Base-by-base conservation (phyloP, 495 filamentous ascomycete species). In the Trichoderma asperelloides region DNA sequence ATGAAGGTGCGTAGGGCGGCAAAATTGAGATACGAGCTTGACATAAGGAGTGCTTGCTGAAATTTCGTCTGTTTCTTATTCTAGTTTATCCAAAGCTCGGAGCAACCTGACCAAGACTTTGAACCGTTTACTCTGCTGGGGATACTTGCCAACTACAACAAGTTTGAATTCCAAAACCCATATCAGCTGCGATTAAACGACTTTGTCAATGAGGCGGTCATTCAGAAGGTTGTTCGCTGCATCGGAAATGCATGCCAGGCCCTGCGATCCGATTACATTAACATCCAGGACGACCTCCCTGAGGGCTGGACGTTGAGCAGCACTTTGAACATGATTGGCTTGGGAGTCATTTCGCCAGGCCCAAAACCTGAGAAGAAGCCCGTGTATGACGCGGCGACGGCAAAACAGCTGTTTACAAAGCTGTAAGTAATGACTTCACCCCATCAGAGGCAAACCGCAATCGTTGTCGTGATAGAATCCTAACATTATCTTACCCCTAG, bases 141-240 rank as follows among this genome's bases (percentile, higher is more conserved):
- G 9, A 79, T 97, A n/a, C 79, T 98, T 66, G 92, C 90, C 70
- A 98, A 98, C 77, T 98, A 97, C 84, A 97, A 97, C 84, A 98
- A 97, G 77, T 98, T 98, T 71, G 95, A 98, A 78, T 92, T 96
- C 67, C 95, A 96, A 77, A 98, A 98, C 70, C 95, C 95, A 8
- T 98, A 98, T 72, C 90, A 94, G 72, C 79, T 96, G 68, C 89
- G 94, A 55, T 85, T 98, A n/a, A 92, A 96, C 73, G 95, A 98
- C 74, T 98, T 98, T 78, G 93, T 97, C 69, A 97, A 98, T 70
- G 94, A 98, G 73, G 79, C 80, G 0, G 87, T 88, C 27, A 98
- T 98, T 70, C 83, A 89, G 72, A 92, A 89, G 68, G 90, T 97
- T 60, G 84, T 93, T 65, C 80, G 82, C 68, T 87, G 89, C 66